Base-by-base conservation (phyloP, 371 early-diverging fungal genomes). In the Blakeslea trispora region DNA sequence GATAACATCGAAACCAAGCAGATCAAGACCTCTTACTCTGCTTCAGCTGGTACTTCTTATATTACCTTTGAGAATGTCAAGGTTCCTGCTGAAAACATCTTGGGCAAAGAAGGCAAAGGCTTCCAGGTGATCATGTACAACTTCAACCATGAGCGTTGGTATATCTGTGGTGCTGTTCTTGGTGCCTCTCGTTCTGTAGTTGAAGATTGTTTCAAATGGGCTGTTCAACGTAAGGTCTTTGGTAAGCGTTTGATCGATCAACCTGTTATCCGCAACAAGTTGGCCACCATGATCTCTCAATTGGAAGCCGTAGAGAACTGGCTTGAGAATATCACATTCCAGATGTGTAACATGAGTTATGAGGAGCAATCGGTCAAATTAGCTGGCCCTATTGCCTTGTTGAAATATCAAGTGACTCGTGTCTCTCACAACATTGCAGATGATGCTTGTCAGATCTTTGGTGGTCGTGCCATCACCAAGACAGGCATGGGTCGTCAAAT, bases 61-160 rank as follows among this genome's bases (percentile, higher is more conserved):
- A 79, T 88, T 47, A 87, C 84, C 21, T 84, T 86, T 69, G 87
- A 89, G 64, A 90, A 94, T 60, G 91, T 92, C 57, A 82, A 87
- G 59, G 93, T 94, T 0, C 95, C 95, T 54, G 86, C 78, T 28
- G 80, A 84, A 62, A 92, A 94, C 73, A 49, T 94, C 42, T 75
- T 94, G 57, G 95, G 95, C 40, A 85, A 91, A 60, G 92, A 90
- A 72, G 91, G 91, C 71, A 75, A 89, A 39, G 95, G 93, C 10
- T 93, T 94, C 85, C 87, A 91, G 76, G 87, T 82, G 49, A 83
- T 87, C 53, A 82, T 85, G 81, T 74, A 77, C 60, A 89, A 89
- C 75, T 92, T 90, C 55, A 89, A 88, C 67, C 89, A 90, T 64
- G 92, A 91, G 62, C 81, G 87, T 53, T 79, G 81, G 86, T 89